Percentiles rank a stretch among this genome's conserved stretches.
These are phyloP conservation scores for Salinomyces thailandicus DNA, from an alignment of 2,329 filamentous ascomycete species.

Conservation along the genomic window DNA sequence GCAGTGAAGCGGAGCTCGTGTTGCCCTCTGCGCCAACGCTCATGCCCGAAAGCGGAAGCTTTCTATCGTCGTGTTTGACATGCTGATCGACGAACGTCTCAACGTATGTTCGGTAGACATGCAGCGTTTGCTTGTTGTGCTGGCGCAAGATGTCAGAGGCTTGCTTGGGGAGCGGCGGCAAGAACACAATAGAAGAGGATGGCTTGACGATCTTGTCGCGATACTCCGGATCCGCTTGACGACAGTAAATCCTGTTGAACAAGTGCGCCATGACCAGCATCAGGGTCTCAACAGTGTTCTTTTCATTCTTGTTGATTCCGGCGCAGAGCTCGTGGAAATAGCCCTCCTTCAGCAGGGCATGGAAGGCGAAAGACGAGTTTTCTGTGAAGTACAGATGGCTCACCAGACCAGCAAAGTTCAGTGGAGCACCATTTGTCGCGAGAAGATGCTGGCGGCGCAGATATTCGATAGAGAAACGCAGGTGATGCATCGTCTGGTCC, in stretches of 20 bases:
- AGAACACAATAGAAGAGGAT: slow-evolving; percentile 53
- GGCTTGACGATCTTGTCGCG: slow-evolving; percentile 41
- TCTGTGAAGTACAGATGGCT: slow-evolving; percentile 68
- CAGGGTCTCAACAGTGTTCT: slow-evolving; percentile 46
- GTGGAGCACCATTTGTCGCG: slow-evolving; percentile 47
- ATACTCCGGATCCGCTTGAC: slow-evolving; percentile 38
- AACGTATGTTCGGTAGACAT: slow-evolving; percentile 59
- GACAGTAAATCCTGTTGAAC: slow-evolving; percentile 51
- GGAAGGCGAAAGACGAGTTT: slow-evolving; percentile 65
- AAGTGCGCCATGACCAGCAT: slow-evolving; percentile 61
- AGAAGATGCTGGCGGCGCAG: slow-evolving; percentile 59
- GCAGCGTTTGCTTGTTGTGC: slow-evolving; percentile 56
- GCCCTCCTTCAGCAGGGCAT: slow-evolving; percentile 59
- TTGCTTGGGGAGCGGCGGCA: slow-evolving; percentile 51
- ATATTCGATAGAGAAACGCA: slow-evolving; percentile 74
- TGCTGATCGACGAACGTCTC: slow-evolving; percentile 58
- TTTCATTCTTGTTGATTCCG: slow-evolving; percentile 41
- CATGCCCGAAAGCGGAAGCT: slow-evolving; percentile 49
- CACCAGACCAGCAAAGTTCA: slow-evolving; percentile 63
- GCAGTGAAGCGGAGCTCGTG: slow-evolving; percentile 14
- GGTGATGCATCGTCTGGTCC: slow-evolving; percentile 61
- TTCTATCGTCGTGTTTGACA: slow-evolving; percentile 42
- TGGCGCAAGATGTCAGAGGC: slow-evolving; percentile 47
- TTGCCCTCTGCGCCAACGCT: slow-evolving; percentile 30
- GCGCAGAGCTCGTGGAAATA: slow-evolving; percentile 58